phyloP scores from a whole-genome alignment of 257 asterid species.

The Nicotiana noctiflora region DNA sequence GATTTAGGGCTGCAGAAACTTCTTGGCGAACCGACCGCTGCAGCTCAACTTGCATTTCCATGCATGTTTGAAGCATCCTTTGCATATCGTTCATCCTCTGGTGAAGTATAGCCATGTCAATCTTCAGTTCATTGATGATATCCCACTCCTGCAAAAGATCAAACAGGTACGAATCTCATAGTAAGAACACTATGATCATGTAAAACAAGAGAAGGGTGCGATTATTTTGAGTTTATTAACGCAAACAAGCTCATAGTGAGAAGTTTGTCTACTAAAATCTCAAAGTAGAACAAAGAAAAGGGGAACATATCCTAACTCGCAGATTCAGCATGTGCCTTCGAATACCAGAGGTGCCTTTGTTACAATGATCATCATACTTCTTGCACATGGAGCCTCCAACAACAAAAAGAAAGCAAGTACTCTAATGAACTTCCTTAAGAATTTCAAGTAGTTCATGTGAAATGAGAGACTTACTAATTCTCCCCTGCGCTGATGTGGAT shows the following conservation, averaged over 20 bases:
- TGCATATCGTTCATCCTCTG: constrained; percentile 77
- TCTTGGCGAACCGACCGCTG: constrained; percentile 69
- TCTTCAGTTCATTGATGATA: constrained; percentile 57
- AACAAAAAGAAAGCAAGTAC: background rate
- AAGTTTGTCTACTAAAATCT: background rate
- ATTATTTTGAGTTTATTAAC: background rate
- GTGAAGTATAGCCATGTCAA: constrained; percentile 73
- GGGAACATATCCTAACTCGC: background rate
- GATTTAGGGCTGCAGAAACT: constrained; percentile 74
- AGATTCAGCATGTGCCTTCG: background rate
- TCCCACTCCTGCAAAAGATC: constrained; percentile 52
- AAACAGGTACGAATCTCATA: background rate
- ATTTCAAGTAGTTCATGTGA: background rate
- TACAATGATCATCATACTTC: background rate
- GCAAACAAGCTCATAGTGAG: background rate
- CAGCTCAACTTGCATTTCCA: constrained; percentile 81
- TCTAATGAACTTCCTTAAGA: background rate
- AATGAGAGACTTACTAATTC: background rate
- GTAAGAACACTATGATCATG: background rate
- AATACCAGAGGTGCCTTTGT: background rate
- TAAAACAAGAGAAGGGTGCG: background rate
- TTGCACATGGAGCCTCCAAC: background rate
- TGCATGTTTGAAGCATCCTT: constrained; percentile 77
- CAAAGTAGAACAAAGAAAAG: background rate
- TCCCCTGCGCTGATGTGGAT: constrained; percentile 28